phyloP scores from a whole-genome alignment of 2,329 filamentous ascomycete genomes.

The Alternaria ventricosa region DNA sequence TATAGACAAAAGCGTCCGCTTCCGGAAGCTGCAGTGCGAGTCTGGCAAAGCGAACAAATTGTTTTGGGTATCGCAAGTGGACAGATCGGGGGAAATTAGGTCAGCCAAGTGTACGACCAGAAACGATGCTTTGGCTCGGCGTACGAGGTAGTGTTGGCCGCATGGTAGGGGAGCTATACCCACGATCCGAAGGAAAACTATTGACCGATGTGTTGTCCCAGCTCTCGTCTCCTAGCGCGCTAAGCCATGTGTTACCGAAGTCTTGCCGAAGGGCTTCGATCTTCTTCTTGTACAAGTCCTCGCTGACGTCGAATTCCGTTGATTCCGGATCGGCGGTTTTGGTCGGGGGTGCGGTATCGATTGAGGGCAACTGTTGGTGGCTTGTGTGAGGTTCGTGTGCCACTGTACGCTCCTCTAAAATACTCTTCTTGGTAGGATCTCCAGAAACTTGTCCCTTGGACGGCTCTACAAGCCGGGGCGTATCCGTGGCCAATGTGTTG shows the following conservation, averaged over 20 bases:
- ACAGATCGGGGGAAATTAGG: slow-evolving; percentile 19
- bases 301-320: slow-evolving; percentile 69
- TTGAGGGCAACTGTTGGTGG: slow-evolving; percentile 39
- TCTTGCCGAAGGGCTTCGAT: slow-evolving; percentile 85
- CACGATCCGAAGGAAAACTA: slow-evolving; percentile 41
- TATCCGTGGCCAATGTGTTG: slow-evolving; percentile 20
- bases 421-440: slow-evolving; percentile 40
- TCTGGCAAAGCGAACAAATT: slow-evolving; percentile 26
- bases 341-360: slow-evolving; percentile 37
- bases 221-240: slow-evolving; percentile 79
- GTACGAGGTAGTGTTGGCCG: slow-evolving; percentile 41
- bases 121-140: slow-evolving; percentile 49
- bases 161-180: slow-evolving; percentile 41
- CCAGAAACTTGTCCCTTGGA: slow-evolving; percentile 27
- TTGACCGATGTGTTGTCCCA: slow-evolving; percentile 53
- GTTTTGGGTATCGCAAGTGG: slow-evolving; percentile 47
- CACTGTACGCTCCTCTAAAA: slow-evolving; percentile 26
- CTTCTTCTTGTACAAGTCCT: slow-evolving; percentile 84
- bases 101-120: slow-evolving; percentile 49
- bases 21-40: slow-evolving; percentile 5
- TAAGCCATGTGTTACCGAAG: slow-evolving; percentile 87
- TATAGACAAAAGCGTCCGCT: slow-evolving; percentile 8
- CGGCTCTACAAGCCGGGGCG: slow-evolving; percentile 38
- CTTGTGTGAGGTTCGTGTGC: slow-evolving; percentile 29
- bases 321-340: slow-evolving; percentile 23